Evolutionary conservation across 2,329 filamentous ascomycete genomes (phyloP), one percentile per base, ranked within the genome.

Genomic region (Blumeriella jaapii): DNA sequence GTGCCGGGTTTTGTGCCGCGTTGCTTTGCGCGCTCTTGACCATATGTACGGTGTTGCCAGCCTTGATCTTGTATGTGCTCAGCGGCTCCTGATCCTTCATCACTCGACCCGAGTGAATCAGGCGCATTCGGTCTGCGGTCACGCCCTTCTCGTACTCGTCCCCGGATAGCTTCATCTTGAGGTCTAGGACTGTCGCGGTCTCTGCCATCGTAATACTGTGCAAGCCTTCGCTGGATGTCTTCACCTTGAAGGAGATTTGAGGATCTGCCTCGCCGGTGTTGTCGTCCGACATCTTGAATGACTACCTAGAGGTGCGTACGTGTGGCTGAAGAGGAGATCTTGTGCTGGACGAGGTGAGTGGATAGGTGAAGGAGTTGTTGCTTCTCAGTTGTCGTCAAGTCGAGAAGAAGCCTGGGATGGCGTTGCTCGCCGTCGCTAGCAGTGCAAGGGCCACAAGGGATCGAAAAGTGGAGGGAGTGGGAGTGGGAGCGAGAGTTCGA

Each of bases 81-180:
- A 98, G 65, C 0, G 82, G 78, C 52, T 98, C 89, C 40, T 81
- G 76, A 58, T 98, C 91, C 67, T 96, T 98, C 64, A 98, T 76
- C 42, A 98, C 89, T 42, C 89, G 80, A 34, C 91, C 91, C 5
- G 89, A 95, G 67, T 96, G 98, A 63, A 98, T 98, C 45, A 98
- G 69, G 42, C 91, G 83, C 63, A 96, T 89, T 49, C 86, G 76
- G 55, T 93, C 85, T 35, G 79, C 70, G 20, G 91, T 81, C 37
- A 94, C 77, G 7, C 29, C 29, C 58, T 93, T 80, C 59, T 93
- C 89, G 55, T 79, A 84, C 51, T 93, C 85, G 39, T 76, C 62
- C 19, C 73, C 71, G 4, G 87, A 74, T 24, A 98, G 77, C 67
- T 89, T 94, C 44, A 71, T 73, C 70, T 98, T 98, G 51, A 98